Evolutionary conservation across 164 flowering plant genomes (phyloP), one percentile per base, ranked within the genome.

Genomic region (Macadamia tetraphylla): DNA sequence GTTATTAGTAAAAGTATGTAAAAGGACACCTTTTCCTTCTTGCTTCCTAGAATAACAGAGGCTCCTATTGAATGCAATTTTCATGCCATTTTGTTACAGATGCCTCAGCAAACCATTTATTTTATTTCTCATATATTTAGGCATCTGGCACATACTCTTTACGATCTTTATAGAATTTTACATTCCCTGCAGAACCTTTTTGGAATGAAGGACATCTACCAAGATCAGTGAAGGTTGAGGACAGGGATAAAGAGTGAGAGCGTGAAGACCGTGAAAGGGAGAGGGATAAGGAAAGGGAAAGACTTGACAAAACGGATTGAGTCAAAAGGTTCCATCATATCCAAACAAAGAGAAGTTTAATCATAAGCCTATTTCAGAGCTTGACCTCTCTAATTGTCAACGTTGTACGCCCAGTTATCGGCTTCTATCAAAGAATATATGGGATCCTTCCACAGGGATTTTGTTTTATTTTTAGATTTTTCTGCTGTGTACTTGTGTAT

Each of bases 381-480:
- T 92, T 79, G 99, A 94, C 73, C 89, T 94, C 60, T 94, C 99
- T 60, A 81, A 87, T 70, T 94, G 98, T 75, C 87, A 90, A 68
- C 81, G 91, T 44, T 94, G 99, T 81, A 90, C 94, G 70, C 99
- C 99, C 58, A 94, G 99, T 74, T 94, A 94, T 73, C 89, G 98
- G 40, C 92, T 90, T 68, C 88, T 95, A 31, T 98, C 99, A 44
- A 86, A 84, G 78, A 82, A 89, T 84, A 98, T 95, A 85, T 51
- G 82, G 23, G 15, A 9, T 67, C 57, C 23, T 30, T 68, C 52
- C 35, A 13, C 43, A 48, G 3, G 11, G 6, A 3, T 57, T 48
- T 48, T 48, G 13, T 43, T 29, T 48, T 46, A n/a, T 67, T 42
- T 4, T 57, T 23, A 3, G 17, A 30, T 30, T 35, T 9, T 23